Evolutionary conservation across 2,329 filamentous ascomycete genomes (phyloP), one percentile per base, ranked within the genome.

Genomic region (Penicillium sp.): DNA sequence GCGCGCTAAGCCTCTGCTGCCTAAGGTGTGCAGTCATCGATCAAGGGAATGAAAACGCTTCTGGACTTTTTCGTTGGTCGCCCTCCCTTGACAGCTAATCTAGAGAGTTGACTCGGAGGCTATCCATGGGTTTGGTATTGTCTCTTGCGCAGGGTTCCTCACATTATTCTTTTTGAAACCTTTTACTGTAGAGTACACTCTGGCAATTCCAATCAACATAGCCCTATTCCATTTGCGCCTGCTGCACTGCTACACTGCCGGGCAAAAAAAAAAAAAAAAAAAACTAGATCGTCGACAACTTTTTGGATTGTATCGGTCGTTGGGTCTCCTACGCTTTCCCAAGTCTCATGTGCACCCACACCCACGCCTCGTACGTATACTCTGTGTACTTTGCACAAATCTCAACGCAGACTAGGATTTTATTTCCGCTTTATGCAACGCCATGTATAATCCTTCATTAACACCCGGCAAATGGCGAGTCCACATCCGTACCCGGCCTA

Each of bases 21-120:
- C 62, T 66, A 63, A 63, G 55, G 38, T 52, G 52, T 40, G 33
- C 45, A 30, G 62, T 62, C 61, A 65, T 60, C 56, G 11, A 53
- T 19, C 45, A 56, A 52, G 48, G 54, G 43, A 49, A 37, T 33
- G 38, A 57, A 25, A 11, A 22, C 19, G 54, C 26, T 42, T n/a
- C n/a, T 19, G 6, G 35, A 3, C 53, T 13, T 37, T 38, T 10
- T 38, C 51, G 51, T 38, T 53, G 33, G 51, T 53, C 48, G 25
- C 45, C 26, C n/a, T n/a, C 28, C 28, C 43, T 48, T 30, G 26
- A 30, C 45, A 46, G 25, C 43, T 28, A 14, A 28, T 46, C 7
- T n/a, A 4, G 14, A 48, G 45, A 16, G 14, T 46, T 3, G 30
- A n/a, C 19, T 30, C 25, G 6, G n/a, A 6, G 25, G 45, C 28